A percentile compares a stretch with the other conserved stretches of the same genome.
Evolutionary conservation across 2,329 filamentous ascomycete genomes (phyloP).

Genomic region (Leptosphaerulina australis): DNA sequence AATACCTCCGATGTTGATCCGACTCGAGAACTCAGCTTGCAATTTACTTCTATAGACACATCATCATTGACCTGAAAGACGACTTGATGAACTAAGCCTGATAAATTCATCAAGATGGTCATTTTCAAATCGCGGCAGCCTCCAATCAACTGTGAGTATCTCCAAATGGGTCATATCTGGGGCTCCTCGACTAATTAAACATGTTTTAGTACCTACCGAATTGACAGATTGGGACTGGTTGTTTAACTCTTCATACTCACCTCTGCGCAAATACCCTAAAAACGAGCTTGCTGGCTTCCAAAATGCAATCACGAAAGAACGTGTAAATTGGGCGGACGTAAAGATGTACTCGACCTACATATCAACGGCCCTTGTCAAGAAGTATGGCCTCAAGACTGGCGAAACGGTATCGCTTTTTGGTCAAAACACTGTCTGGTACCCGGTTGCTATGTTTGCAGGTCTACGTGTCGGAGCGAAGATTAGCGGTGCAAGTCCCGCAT

Average conservation of each 20-base stretch:
- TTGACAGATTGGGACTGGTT: slow-evolving; percentile 67
- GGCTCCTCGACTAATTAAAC: background rate
- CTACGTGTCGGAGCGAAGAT: slow-evolving; percentile 63
- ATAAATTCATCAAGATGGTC: slow-evolving; percentile 33
- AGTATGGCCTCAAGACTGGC: slow-evolving; percentile 60
- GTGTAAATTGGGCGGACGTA: slow-evolving; percentile 63
- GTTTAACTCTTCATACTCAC: slow-evolving; percentile 62
- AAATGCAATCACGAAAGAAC: slow-evolving; percentile 65
- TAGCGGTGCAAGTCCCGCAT: slow-evolving; percentile 68
- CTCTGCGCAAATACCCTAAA: slow-evolving; percentile 50
- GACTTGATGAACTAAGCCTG: background rate
- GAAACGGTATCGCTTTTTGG: slow-evolving; percentile 67
- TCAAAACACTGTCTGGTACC: slow-evolving; percentile 71
- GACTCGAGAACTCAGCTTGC: background rate
- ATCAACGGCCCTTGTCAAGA: slow-evolving; percentile 64
- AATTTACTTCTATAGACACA: background rate
- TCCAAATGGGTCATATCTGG: background rate
- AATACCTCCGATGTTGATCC: background rate
- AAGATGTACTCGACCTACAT: slow-evolving; percentile 63
- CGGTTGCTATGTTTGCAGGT: slow-evolving; percentile 65
- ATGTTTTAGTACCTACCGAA: slow-evolving; percentile 60
- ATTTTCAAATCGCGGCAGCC: slow-evolving; percentile 53
- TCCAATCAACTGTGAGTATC: slow-evolving; percentile 48
- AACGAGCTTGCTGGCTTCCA: slow-evolving; percentile 59
- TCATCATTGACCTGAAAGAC: background rate